These are phyloP conservation scores for Sphaerulina populicola DNA, from an alignment of 2,329 filamentous ascomycete species.

Conservation along the genomic window DNA sequence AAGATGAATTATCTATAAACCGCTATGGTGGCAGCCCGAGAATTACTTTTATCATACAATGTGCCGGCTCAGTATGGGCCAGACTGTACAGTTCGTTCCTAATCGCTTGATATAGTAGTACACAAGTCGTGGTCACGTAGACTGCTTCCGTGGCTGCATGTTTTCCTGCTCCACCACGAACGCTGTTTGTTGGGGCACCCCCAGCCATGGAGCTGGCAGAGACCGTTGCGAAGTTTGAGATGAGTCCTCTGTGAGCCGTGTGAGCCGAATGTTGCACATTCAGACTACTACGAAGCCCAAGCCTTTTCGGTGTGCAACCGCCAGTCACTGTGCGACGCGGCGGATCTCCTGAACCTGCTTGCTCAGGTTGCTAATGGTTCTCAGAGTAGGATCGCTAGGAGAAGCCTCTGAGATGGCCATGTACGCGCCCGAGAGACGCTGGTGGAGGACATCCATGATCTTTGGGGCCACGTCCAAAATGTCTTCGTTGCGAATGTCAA, in stretches of 20 bases:
- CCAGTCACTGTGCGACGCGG: conserved; percentile 18
- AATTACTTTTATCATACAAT: background rate
- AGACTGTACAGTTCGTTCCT: background rate
- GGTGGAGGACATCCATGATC: conserved; percentile 52
- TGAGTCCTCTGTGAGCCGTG: background rate
- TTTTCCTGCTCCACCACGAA: background rate
- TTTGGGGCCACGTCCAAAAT: conserved; percentile 49
- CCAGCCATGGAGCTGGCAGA: background rate
- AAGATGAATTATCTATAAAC: conserved; percentile 19
- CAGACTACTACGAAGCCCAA: conserved; percentile 8
- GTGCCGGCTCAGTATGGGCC: background rate
- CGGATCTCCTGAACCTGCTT: conserved; percentile 26
- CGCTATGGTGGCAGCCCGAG: background rate
- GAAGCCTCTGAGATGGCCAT: conserved; percentile 48
- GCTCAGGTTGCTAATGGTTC: conserved; percentile 26
- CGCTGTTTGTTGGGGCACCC: background rate
- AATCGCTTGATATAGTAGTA: background rate
- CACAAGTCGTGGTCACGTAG: background rate
- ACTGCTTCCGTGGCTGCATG: background rate
- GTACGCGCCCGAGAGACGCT: conserved; percentile 50
- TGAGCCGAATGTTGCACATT: background rate
- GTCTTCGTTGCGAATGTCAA: conserved; percentile 42
- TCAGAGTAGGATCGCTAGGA: conserved; percentile 41
- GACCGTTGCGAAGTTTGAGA: background rate
- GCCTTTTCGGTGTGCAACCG: conserved; percentile 10